phyloP scores from a whole-genome alignment of 2,329 filamentous ascomycete species.

The Mariannaea elegans region DNA sequence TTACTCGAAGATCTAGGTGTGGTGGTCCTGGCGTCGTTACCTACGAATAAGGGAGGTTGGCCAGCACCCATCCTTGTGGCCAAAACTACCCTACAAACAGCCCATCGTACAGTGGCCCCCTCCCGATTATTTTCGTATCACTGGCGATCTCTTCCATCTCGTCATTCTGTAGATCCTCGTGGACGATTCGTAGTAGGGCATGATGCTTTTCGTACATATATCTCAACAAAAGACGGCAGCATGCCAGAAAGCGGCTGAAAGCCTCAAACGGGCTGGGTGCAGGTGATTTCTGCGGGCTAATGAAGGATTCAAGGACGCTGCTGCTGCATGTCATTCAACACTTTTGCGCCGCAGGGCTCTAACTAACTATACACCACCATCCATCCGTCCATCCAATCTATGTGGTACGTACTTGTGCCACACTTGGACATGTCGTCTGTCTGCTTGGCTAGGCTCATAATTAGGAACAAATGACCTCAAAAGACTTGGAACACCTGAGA shows the following conservation, averaged over 20 bases:
- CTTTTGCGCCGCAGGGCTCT: neutral
- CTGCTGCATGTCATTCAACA: constrained; percentile 26
- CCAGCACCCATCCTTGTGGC: constrained; percentile 29
- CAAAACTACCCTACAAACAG: constrained; percentile 25
- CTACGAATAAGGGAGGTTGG: constrained; percentile 31
- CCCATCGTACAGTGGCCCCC: constrained; percentile 26
- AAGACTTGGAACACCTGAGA: constrained; percentile 2
- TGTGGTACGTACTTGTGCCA: constrained; percentile 2
- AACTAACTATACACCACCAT: neutral
- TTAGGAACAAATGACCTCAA: constrained; percentile 1
- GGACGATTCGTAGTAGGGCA: constrained; percentile 10
- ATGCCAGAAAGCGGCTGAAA: constrained; percentile 25
- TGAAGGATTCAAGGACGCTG: constrained; percentile 15
- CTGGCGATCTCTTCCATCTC: constrained; percentile 29
- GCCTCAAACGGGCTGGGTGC: constrained; percentile 27
- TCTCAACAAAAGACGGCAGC: neutral
- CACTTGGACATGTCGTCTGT: neutral
- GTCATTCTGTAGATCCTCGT: constrained; percentile 16
- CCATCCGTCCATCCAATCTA: neutral
- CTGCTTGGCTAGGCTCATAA: neutral
- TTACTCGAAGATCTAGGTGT: too few species aligned
- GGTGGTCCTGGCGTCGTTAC: constrained; percentile 29
- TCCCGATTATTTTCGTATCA: constrained; percentile 25
- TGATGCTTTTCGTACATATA: too few species aligned
- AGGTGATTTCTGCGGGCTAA: constrained; percentile 22